A percentile compares a stretch with the other conserved stretches of the same genome.
phyloP scores from a whole-genome alignment of 768 basidiomycete genomes.

The Pisolithus orientalis region DNA sequence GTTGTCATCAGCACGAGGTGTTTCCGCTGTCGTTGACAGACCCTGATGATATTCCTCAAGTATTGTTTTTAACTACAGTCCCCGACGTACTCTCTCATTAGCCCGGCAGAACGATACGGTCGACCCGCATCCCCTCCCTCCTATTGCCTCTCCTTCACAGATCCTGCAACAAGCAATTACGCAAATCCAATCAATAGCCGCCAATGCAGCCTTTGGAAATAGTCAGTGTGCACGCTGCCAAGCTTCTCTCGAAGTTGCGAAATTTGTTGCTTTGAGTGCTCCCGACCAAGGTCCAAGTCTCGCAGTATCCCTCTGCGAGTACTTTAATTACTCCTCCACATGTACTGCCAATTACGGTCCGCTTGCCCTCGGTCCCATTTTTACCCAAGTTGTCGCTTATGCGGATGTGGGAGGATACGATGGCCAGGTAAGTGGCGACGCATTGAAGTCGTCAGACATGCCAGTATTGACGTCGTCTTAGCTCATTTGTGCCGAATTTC shows the following conservation, averaged over 20 bases:
- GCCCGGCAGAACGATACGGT: slow-evolving; percentile 40
- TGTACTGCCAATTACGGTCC: slow-evolving; percentile 46
- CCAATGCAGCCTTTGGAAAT: slow-evolving; percentile 46
- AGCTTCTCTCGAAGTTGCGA: slow-evolving; percentile 54
- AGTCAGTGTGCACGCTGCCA: slow-evolving; percentile 56
- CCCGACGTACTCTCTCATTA: neutral
- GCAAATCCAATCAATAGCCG: slow-evolving; percentile 51
- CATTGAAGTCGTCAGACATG: neutral
- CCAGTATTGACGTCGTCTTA: slow-evolving; percentile 13
- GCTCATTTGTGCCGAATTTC: slow-evolving; percentile 58
- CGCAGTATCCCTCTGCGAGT: slow-evolving; percentile 53
- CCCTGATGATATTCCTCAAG: slow-evolving; percentile 52
- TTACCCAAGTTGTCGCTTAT: slow-evolving; percentile 68
- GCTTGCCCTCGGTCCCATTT: slow-evolving; percentile 46
- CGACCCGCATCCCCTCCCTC: slow-evolving; percentile 65
- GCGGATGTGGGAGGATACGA: slow-evolving; percentile 69
- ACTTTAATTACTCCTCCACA: slow-evolving; percentile 44
- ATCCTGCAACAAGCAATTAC: slow-evolving; percentile 47
- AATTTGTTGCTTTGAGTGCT: slow-evolving; percentile 59
- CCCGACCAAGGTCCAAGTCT: slow-evolving; percentile 56
- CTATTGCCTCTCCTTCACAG: slow-evolving; percentile 38
- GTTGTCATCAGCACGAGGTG: slow-evolving; percentile 39
- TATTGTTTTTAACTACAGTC: slow-evolving; percentile 5
- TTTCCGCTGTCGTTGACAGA: slow-evolving; percentile 61
- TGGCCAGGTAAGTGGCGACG: slow-evolving; percentile 47